Evolutionary conservation across 345 rosid genomes (phyloP).

Genomic region (Salix koriyanagi): DNA sequence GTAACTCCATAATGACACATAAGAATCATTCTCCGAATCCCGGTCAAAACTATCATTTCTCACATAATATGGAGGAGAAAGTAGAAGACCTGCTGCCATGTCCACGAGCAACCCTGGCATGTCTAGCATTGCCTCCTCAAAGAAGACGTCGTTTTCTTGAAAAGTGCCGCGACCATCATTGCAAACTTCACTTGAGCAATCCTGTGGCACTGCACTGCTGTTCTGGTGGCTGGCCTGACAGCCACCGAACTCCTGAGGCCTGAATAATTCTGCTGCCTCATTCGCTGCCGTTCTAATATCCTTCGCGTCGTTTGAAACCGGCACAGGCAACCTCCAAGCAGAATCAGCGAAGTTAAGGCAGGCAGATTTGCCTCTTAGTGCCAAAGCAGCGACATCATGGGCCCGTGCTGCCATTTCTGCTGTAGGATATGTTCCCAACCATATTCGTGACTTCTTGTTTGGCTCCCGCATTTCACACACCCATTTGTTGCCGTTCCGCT

Average conservation of each 20-base stretch:
- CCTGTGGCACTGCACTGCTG: background rate
- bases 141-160: constrained; percentile 13
- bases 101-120: constrained; percentile 43
- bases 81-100: constrained; percentile 65
- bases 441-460: constrained; percentile 47
- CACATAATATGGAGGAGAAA: constrained; percentile 48
- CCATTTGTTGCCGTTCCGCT: constrained; percentile 60
- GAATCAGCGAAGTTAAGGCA: constrained; percentile 79
- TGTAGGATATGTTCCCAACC: constrained; percentile 76
- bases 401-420: constrained; percentile 83
- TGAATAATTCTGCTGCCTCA: constrained; percentile 51
- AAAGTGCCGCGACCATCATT: background rate
- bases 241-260: constrained; percentile 29
- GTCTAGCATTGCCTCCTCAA: constrained; percentile 39
- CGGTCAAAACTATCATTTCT: constrained; percentile 1
- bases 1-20: constrained; percentile 11
- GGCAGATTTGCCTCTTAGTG: constrained; percentile 56
- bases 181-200: constrained; percentile 8
- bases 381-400: constrained; percentile 70
- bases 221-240: background rate
- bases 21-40: constrained; percentile 5
- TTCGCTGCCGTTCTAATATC: constrained; percentile 45
- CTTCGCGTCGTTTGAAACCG: constrained; percentile 39
- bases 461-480: constrained; percentile 72
- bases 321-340: constrained; percentile 50